Conservation (phyloP, 768 basidiomycete genomes). For the Tulasnella sp. region DNA sequence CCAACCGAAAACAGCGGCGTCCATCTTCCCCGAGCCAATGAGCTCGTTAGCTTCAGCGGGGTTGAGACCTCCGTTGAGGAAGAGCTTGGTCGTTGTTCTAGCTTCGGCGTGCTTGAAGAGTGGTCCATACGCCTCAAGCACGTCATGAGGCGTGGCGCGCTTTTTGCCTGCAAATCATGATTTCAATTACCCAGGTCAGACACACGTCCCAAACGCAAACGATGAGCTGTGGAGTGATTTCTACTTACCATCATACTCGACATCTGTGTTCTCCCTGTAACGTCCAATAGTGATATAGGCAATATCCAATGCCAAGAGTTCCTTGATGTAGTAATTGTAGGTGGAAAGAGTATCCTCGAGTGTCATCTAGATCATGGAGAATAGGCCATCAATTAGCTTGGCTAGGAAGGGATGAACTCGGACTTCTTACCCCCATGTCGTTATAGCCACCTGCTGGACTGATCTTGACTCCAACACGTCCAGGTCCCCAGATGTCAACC, state of each 20-base stretch:
- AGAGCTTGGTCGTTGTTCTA: conserved; percentile 4
- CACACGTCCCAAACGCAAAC: neutral
- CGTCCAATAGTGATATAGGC: conserved; percentile 39
- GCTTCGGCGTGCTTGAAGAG: conserved; percentile 32
- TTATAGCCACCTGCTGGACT: conserved; percentile 46
- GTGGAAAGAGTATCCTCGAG: conserved; percentile 45
- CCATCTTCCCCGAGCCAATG: too few relatives aligned
- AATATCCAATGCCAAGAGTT: conserved; percentile 37
- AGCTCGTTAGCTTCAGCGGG: conserved; percentile 6
- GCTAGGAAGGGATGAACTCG: conserved; percentile 32
- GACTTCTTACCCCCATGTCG: conserved; percentile 36
- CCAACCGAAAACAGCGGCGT: too few relatives aligned
- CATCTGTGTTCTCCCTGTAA: conserved; percentile 33
- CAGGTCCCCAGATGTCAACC: conserved; percentile 43
- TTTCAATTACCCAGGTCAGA: too few relatives aligned
- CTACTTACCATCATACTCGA: conserved; percentile 37
- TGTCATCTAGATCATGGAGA: conserved; percentile 38
- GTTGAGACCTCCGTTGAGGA: neutral
- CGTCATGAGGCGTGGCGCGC: neutral
- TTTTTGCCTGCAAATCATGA: neutral
- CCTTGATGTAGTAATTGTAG: conserved; percentile 42
- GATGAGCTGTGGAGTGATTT: neutral
- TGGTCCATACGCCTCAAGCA: conserved; percentile 1
- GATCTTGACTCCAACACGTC: conserved; percentile 45
- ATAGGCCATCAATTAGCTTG: neutral